phyloP scores from a whole-genome alignment of 2,329 filamentous ascomycete species.

The Akanthomyces dipterigenus region DNA sequence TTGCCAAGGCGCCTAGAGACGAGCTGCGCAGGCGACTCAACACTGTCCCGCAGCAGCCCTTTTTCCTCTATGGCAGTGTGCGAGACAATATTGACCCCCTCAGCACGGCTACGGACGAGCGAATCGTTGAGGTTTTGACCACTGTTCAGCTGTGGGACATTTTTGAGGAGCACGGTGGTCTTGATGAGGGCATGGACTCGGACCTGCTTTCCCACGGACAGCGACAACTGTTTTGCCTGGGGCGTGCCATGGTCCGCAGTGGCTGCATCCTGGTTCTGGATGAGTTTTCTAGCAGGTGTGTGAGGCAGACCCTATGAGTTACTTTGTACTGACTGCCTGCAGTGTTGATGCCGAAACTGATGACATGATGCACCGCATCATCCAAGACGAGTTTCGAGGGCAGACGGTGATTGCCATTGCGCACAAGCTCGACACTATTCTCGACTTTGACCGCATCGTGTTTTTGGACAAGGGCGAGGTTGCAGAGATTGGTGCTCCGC shows the following conservation, averaged over 20 bases:
- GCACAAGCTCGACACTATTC: slow-evolving; percentile 38
- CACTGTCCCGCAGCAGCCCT: slow-evolving; percentile 44
- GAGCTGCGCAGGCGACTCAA: slow-evolving; percentile 28
- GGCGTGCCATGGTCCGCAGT: slow-evolving; percentile 28
- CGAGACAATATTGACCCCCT: slow-evolving; percentile 43
- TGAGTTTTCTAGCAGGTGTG: slow-evolving; percentile 28
- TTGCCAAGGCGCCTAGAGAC: slow-evolving; percentile 18
- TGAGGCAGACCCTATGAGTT: not conserved
- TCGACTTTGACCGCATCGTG: slow-evolving; percentile 50
- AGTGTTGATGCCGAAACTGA: slow-evolving; percentile 30
- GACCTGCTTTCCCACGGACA: slow-evolving; percentile 35
- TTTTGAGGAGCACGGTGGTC: slow-evolving; percentile 32
- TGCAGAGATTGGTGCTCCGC: slow-evolving; percentile 3
- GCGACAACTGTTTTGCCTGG: slow-evolving; percentile 36
- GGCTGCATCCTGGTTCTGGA: slow-evolving; percentile 32
- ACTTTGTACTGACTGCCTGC: not conserved
- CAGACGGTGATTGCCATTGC: slow-evolving; percentile 47
- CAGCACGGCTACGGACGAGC: slow-evolving; percentile 28
- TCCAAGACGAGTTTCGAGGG: slow-evolving; percentile 24
- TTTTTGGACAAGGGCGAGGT: slow-evolving; percentile 48
- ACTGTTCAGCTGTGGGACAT: slow-evolving; percentile 37
- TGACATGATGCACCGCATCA: slow-evolving; percentile 26
- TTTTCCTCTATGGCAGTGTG: slow-evolving; percentile 42
- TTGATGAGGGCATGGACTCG: slow-evolving; percentile 27
- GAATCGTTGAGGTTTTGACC: slow-evolving; percentile 35